These are phyloP conservation scores for Kernera saxatilis DNA, from an alignment of 345 rosid species.

Conservation along the genomic window DNA sequence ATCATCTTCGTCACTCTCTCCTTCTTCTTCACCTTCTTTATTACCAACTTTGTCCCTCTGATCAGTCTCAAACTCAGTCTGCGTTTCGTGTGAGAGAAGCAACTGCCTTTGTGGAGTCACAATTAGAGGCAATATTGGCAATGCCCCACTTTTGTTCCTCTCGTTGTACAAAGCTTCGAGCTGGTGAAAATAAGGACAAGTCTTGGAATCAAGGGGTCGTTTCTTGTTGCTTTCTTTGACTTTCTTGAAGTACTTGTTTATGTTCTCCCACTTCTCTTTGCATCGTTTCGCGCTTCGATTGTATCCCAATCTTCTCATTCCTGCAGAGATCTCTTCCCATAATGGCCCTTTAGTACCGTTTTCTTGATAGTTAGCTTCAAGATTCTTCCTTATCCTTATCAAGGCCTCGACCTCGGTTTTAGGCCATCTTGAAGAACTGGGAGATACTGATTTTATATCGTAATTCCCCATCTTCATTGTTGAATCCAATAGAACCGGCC, in stretches of 20 bases:
- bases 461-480: constrained; percentile 18
- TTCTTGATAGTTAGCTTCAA: constrained; percentile 57
- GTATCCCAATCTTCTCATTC: constrained; percentile 64
- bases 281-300: constrained; percentile 77
- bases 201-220: constrained; percentile 69
- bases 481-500: constrained; percentile 1
- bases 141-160: constrained; percentile 37
- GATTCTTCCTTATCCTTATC: constrained; percentile 51
- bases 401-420: constrained; percentile 73
- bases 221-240: constrained; percentile 73
- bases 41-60: constrained; percentile 3
- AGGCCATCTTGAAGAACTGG: constrained; percentile 82
- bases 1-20: constrained; percentile 36
- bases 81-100: constrained; percentile 37
- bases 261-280: constrained; percentile 97
- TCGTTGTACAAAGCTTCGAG: constrained; percentile 61
- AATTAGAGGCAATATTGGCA: constrained; percentile 42
- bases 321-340: constrained; percentile 82
- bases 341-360: constrained; percentile 70
- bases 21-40: constrained; percentile 31
- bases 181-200: constrained; percentile 81
- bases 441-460: constrained; percentile 17
- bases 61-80: constrained; percentile 11
- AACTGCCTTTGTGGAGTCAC: constrained; percentile 68
- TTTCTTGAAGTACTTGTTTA: constrained; percentile 93